Conservation (phyloP, 805 yeast genomes). For the Suhomyces xylopsoci region DNA sequence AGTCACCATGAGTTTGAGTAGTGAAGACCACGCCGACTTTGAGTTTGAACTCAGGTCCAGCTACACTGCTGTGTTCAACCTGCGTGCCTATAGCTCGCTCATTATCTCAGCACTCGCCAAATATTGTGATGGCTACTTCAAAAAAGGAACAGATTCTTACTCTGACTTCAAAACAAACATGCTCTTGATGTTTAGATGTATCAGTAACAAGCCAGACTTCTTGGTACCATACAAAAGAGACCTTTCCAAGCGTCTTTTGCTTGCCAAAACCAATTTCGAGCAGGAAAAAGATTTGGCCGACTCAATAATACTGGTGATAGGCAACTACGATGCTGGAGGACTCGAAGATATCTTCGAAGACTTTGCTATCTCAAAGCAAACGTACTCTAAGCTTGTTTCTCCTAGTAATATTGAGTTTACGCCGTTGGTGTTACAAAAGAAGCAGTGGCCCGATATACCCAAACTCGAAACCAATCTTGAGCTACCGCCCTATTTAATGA, state of each 20-base stretch:
- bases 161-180: slow-evolving; percentile 16
- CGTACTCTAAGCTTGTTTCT: slow-evolving; percentile 9
- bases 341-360: slow-evolving; percentile 36
- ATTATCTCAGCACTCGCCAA: slow-evolving; percentile 26
- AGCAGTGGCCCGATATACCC: slow-evolving; percentile 42
- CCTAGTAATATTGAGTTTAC: slow-evolving; percentile 19
- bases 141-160: slow-evolving; percentile 7
- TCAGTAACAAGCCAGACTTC: slow-evolving; percentile 34
- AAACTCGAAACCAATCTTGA: slow-evolving; percentile 15
- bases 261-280: slow-evolving; percentile 18
- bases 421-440: slow-evolving; percentile 32
- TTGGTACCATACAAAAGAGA: slow-evolving; percentile 29
- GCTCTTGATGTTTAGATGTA: slow-evolving; percentile 27
- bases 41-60: slow-evolving; percentile 29
- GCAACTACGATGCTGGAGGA: slow-evolving; percentile 27
- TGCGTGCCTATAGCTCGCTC: slow-evolving; percentile 11
- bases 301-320: slow-evolving; percentile 23
- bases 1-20: slow-evolving; percentile 10
- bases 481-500: slow-evolving; percentile 22
- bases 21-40: slow-evolving; percentile 20
- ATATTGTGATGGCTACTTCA: slow-evolving; percentile 30
- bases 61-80: slow-evolving; percentile 18
- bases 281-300: slow-evolving; percentile 21
- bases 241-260: slow-evolving; percentile 35
- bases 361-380: slow-evolving; percentile 18